Conservation (phyloP, 306 rosid species). For the Spatholobus suberectus region DNA sequence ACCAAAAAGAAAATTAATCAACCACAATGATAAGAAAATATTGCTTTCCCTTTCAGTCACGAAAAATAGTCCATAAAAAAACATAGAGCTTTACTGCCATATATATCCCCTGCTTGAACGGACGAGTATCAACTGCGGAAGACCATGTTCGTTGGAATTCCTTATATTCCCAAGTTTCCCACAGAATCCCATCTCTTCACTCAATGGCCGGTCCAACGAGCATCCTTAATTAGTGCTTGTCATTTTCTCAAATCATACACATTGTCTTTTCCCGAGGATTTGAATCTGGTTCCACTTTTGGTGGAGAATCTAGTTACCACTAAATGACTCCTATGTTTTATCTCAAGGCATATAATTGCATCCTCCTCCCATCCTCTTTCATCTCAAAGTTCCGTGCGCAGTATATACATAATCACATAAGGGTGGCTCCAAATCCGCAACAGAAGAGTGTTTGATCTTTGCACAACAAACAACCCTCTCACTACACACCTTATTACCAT, state of each 20-base stretch:
- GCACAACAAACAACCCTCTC: neutral
- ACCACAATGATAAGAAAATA: neutral
- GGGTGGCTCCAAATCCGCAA: neutral
- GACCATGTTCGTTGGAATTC: neutral
- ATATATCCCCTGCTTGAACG: constrained; percentile 4
- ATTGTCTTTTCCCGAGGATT: neutral
- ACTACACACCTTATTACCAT: neutral
- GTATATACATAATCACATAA: neutral
- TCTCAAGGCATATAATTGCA: constrained; percentile 8
- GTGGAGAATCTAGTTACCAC: constrained; percentile 23
- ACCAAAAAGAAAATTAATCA: neutral
- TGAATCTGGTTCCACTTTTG: constrained; percentile 27
- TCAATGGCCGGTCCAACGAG: neutral
- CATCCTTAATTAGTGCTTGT: constrained; percentile 17
- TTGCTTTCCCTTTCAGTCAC: neutral
- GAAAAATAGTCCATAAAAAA: neutral
- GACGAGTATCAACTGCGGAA: constrained; percentile 4
- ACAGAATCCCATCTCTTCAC: constrained; percentile 28
- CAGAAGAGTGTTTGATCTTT: neutral
- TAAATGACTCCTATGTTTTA: neutral
- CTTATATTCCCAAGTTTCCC: constrained; percentile 32
- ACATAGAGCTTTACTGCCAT: neutral
- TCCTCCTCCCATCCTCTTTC: neutral
- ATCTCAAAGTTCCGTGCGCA: neutral
- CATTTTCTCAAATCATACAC: neutral